Conservation (phyloP, 108 stramenopile genomes). For the Skeletonema menzelii region DNA sequence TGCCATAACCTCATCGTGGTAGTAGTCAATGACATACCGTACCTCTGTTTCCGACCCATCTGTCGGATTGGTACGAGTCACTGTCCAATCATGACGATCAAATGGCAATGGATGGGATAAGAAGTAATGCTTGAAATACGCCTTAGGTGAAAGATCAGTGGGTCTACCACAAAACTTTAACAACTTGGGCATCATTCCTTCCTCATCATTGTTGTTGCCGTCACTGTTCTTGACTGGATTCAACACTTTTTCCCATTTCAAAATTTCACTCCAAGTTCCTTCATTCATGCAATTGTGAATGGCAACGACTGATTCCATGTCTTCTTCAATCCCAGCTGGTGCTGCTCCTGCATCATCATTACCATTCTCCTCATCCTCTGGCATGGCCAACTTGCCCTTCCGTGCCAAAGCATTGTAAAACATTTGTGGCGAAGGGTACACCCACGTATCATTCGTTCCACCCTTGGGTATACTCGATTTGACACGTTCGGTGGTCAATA, state of each 20-base stretch:
- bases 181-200: slow-evolving; percentile 41
- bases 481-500: slow-evolving; percentile 87
- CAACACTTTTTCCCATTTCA: slow-evolving; percentile 92
- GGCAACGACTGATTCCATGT: slow-evolving; percentile 92
- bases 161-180: slow-evolving; percentile 94
- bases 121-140: slow-evolving; percentile 76
- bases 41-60: slow-evolving; percentile 71
- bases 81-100: slow-evolving; percentile 99
- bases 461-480: slow-evolving; percentile 89
- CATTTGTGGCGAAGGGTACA: slow-evolving; percentile 97
- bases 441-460: slow-evolving; percentile 80
- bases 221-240: slow-evolving; percentile 1
- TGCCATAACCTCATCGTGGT: slow-evolving; percentile 86
- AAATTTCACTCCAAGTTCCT: slow-evolving; percentile 90
- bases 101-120: slow-evolving; percentile 95
- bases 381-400: slow-evolving; percentile 86
- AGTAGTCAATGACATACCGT: slow-evolving; percentile 99
- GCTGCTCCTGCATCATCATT: background rate
- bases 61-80: slow-evolving; percentile 57
- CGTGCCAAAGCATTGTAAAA: slow-evolving; percentile 97
- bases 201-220: slow-evolving; percentile 15
- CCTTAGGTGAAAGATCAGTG: slow-evolving; percentile 93
- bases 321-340: slow-evolving; percentile 70
- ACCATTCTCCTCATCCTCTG: background rate
- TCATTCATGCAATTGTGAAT: slow-evolving; percentile 99